phyloP scores from a whole-genome alignment of 352 stramenopile species.

The Phytopythium chamaehyphon region DNA sequence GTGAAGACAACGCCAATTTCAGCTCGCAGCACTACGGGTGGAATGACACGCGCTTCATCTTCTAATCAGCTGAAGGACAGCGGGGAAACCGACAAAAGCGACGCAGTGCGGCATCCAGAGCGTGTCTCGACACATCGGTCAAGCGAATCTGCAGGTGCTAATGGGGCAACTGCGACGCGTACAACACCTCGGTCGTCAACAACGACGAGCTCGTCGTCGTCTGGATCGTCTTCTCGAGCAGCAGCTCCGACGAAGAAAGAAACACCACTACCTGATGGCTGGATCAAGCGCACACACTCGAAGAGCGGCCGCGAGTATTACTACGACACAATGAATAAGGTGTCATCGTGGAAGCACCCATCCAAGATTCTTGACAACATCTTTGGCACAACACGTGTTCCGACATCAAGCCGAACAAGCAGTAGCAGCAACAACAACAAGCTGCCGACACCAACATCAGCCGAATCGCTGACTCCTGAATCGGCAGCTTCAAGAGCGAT shows the following conservation, averaged over 20 bases:
- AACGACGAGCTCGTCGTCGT: constrained; percentile 11
- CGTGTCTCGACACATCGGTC: constrained; percentile 11
- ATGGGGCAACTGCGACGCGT: constrained; percentile 6
- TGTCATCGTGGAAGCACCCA: constrained; percentile 70
- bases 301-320: constrained; percentile 73
- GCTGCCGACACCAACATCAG: constrained; percentile 12
- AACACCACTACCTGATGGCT: constrained; percentile 46
- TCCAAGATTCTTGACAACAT: constrained; percentile 59
- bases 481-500: constrained; percentile 18
- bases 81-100: constrained; percentile 25
- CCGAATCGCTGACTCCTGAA: constrained; percentile 36
- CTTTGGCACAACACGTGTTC: constrained; percentile 25
- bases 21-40: constrained; percentile 8
- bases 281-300: constrained; percentile 68
- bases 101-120: constrained; percentile 20
- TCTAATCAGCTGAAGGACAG: constrained; percentile 24
- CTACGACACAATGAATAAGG: constrained; percentile 68
- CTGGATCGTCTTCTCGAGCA: constrained; percentile 8
- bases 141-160: constrained; percentile 14
- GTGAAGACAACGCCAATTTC: constrained; percentile 21
- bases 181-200: constrained; percentile 9
- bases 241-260: constrained; percentile 27
- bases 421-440: constrained; percentile 10
- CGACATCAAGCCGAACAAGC: constrained; percentile 1
- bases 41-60: constrained; percentile 3